A percentile compares a stretch with the other conserved stretches of the same genome.
phyloP scores from a whole-genome alignment of 2,329 filamentous ascomycete species.

The Pleomassaria siparia region DNA sequence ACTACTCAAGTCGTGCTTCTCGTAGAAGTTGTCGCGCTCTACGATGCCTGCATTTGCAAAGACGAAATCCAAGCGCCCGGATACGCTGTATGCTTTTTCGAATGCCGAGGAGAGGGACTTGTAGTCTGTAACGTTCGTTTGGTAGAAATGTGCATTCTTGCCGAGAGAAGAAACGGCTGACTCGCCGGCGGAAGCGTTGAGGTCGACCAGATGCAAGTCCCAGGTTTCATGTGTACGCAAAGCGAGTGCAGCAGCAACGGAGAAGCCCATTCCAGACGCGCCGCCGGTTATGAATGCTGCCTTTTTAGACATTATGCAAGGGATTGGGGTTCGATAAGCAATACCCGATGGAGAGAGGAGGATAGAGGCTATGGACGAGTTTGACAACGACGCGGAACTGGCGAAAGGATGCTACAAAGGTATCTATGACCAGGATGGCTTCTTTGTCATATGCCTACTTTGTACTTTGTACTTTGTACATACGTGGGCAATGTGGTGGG shows the following conservation, averaged over 20 bases:
- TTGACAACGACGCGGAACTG: too few species aligned
- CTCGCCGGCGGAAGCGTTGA: conserved; percentile 40
- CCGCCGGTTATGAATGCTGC: conserved; percentile 75
- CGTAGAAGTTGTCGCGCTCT: conserved; percentile 47
- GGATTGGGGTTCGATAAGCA: background rate
- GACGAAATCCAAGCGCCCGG: conserved; percentile 49
- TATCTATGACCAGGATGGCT: background rate
- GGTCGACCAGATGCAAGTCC: conserved; percentile 46
- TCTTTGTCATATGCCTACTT: too few species aligned
- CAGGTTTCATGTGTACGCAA: conserved; percentile 34
- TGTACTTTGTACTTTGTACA: background rate
- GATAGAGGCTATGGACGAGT: background rate
- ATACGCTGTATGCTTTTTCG: conserved; percentile 39
- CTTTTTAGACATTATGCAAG: conserved; percentile 11
- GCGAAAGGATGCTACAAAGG: background rate
- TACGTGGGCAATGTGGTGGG: conserved; percentile 4
- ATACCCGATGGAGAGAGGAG: background rate
- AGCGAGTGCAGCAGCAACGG: conserved; percentile 44
- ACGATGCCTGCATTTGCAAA: conserved; percentile 54
- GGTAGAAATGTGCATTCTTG: conserved; percentile 41
- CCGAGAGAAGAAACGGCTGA: conserved; percentile 23
- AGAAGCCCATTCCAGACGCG: conserved; percentile 58
- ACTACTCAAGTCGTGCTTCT: conserved; percentile 29
- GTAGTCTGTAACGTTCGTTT: conserved; percentile 45
- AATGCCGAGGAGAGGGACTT: conserved; percentile 38